Base-by-base conservation (phyloP, 371 early-diverging fungal species). In the Apophysomyces trapeziformis region DNA sequence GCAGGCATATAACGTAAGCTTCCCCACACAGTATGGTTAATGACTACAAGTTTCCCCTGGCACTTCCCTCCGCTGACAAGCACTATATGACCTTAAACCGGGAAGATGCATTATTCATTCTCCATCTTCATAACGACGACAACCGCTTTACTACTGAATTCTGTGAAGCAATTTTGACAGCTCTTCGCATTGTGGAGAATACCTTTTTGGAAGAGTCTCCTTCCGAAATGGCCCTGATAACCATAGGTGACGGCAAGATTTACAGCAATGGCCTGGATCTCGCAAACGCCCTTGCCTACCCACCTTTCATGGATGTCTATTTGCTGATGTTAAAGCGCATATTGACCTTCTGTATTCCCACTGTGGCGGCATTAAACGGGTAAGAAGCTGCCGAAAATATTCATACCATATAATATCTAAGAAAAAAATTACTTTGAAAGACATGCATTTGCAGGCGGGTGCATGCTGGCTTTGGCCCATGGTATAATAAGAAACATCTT, bases 391-490 rank as follows among this genome's bases (percentile, higher is more conserved):
- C 3, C 32, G 32, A 2, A 26, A 2, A 26, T 26, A 26, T 2
- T 26, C 32, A 2, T 26, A 26, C 32, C 32, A 3, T 26, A 26
- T 26, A 26, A 26, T 26, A 26, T 26, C 32, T 26, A 26, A 26
- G 32, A 26, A 26, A 26, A 26, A 2, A 26, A 26, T 26, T 3
- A 26, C 32, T 37, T 37, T 56, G 18, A 32, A 67, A 86, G 91
- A 12, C 93, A 94, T 57, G 92, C 94, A 14, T 95, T 94, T 82
- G 94, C 94, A 38, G 94, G 93, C 63, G 93, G 94, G 5, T 91
- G 86, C 72, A 85, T 94, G 86, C 75, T 93, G 38, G 90, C 93
- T 8, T 59, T 92, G 62, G 90, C 90, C 16, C 94, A 95, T 69
- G 88, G 85, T 84, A 79, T 67, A 37, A 57, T 9, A 44, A 1